Base-by-base conservation (phyloP, 192 early-diverging fungal genomes). In the Mycoemilia scoparia region DNA sequence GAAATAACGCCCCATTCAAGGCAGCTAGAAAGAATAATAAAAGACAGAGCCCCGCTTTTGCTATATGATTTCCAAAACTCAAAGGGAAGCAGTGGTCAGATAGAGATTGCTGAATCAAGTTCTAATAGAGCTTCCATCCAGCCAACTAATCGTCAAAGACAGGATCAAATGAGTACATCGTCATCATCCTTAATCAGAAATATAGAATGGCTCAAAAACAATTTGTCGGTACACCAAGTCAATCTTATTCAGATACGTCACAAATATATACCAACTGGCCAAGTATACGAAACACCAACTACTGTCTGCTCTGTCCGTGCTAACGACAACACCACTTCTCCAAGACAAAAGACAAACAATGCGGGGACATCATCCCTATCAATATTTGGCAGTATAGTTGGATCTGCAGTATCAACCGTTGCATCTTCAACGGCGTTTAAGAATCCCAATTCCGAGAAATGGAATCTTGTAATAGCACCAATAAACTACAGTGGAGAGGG, bases 1-100 rank as follows among this genome's bases (percentile, higher is more conserved):
- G 46, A 33, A 14, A 35, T 32, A 5, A 74, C 74, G 0, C 32
- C 39, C 1, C 38, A 55, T 21, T 61, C 76, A 7, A 39, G 54
- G 26, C 45, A 44, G 15, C 37, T 89, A 19, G 65, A 82, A 34
- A 43, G 60, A 20, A 31, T 73, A 13, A 80, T 92, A 20, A 52
- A 60, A 12, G 69, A 82, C 39, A 74, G 87, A 2, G 78, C 85
- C 13, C 71, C 76, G 1, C 59, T 92, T 4, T 65, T 92, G 12
- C 38, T 82, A 7, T 72, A 82, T 51, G 76, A 83, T 11, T 63
- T 67, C 15, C n/a, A n/a, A n/a, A n/a, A n/a, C n/a, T n/a, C n/a
- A n/a, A n/a, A n/a, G n/a, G n/a, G n/a, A n/a, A n/a, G n/a, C n/a
- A n/a, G n/a, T n/a, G n/a, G n/a, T n/a, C n/a, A n/a, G n/a, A n/a